phyloP scores from a whole-genome alignment of 306 rosid genomes.

The Quercus bicolor region DNA sequence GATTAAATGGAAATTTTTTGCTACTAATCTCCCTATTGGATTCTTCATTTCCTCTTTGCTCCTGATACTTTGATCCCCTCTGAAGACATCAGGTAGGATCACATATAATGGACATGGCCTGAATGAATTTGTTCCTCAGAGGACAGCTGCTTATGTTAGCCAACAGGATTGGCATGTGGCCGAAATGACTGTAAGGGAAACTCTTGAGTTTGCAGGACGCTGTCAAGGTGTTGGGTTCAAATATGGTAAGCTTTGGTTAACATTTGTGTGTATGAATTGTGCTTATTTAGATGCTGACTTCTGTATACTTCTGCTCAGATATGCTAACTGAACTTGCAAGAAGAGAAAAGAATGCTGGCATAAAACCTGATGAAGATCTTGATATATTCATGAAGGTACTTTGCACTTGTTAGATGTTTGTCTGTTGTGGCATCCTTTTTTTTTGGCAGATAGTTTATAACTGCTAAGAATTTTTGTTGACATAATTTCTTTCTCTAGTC shows the following conservation, averaged over 20 bases:
- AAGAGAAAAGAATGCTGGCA: conserved; percentile 90
- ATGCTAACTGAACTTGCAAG: conserved; percentile 94
- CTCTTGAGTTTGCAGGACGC: conserved; percentile 79
- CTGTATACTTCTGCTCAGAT: conserved; percentile 49
- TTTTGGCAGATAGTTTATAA: not conserved
- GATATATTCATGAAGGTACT: conserved; percentile 92
- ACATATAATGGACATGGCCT: conserved; percentile 82
- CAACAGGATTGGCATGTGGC: conserved; percentile 84
- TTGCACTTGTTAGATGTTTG: conserved; percentile 10
- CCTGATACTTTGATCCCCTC: conserved; percentile 18
- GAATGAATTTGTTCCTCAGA: conserved; percentile 88
- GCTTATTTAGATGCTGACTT: conserved; percentile 17
- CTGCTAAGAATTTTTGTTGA: conserved; percentile 16
- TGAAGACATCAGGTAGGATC: conserved; percentile 73
- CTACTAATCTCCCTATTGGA: conserved; percentile 3
- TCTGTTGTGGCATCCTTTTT: not conserved
- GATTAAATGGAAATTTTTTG: conserved; percentile 2
- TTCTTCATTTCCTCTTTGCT: conserved; percentile 3
- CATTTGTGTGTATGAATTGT: not conserved
- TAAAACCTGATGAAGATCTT: conserved; percentile 95
- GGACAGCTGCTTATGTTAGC: conserved; percentile 87
- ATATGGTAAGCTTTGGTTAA: conserved; percentile 53
- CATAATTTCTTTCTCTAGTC: conserved; percentile 48
- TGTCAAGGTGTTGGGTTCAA: conserved; percentile 94
- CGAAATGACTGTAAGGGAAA: conserved; percentile 94